Evolutionary conservation across 257 asterid genomes (phyloP).

Genomic region (Nicotiana undulata): DNA sequence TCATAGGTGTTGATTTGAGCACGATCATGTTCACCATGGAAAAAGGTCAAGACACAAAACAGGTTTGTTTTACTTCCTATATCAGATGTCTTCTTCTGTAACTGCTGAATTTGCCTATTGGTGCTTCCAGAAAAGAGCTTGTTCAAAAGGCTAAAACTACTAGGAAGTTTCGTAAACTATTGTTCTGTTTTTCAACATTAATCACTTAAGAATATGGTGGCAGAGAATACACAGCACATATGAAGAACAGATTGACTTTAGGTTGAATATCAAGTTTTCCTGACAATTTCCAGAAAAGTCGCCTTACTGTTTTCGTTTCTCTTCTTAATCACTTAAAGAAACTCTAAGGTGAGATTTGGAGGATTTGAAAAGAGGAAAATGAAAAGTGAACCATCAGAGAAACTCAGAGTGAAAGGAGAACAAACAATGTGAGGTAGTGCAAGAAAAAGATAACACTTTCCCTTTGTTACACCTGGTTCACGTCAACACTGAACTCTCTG

Average conservation of each 20-base stretch:
- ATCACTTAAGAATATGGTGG: not conserved
- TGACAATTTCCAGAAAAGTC: not conserved
- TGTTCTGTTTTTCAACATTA: not conserved
- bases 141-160: not conserved
- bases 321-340: not conserved
- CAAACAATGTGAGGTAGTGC: not conserved
- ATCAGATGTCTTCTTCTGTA: not conserved
- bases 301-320: not conserved
- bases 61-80: constrained; percentile 41
- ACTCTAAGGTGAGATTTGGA: not conserved
- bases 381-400: not conserved
- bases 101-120: not conserved
- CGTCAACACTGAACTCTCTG: not conserved
- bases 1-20: constrained; percentile 61
- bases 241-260: not conserved
- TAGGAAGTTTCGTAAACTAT: not conserved
- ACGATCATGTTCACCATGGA: constrained; percentile 91
- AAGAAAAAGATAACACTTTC: not conserved
- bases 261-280: not conserved
- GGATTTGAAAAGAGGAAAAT: not conserved
- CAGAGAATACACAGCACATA: not conserved
- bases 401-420: not conserved
- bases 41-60: constrained; percentile 66
- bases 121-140: not conserved
- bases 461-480: not conserved